Base-by-base conservation (phyloP, 2,329 filamentous ascomycete genomes). In the Alternaria incomplexa region DNA sequence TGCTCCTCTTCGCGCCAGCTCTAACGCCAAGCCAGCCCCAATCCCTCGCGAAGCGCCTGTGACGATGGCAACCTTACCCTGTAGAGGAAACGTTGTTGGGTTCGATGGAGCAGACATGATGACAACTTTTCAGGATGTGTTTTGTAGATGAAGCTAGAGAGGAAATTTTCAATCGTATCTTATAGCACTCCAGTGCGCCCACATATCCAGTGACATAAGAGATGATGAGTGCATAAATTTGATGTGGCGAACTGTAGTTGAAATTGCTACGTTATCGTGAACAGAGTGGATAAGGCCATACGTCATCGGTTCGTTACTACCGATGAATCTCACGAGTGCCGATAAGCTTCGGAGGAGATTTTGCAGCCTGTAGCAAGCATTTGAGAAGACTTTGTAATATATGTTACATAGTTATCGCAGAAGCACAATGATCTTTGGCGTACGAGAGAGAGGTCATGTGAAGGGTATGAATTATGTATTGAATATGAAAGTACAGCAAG, bases 11-110 rank as follows among this genome's bases (percentile, higher is more conserved):
- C 74, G 75, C 13, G 83, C 84, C 11, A 86, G 72, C 56, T 85
- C 83, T 44, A 83, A 73, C 20, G 83, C 84, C 45, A 86, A 80
- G 50, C 78, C 81, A 30, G 79, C 80, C 23, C 85, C 85, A 9
- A 87, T 84, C 6, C 84, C 83, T 62, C 84, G 76, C n/a, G 82
- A 83, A 13, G 80, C 81, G 9, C 85, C 84, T 2, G 83, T 86
- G 1, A 86, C 81, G 45, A 86, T 83, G 36, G 83, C 83, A 1
- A 81, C 75, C 58, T 80, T 81, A 26, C 72, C 75, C 50, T 73
- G 40, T 25, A 79, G 58, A 68, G 75, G 58, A 4, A 69, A 63
- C 45, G 50, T 2, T 50, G 61, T 57, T 43, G 56, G 20, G 23
- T 40, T 61, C 25, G 62, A 30, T 26, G 53, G 43, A 46, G 66